Evolutionary conservation across 441 rosid species (phyloP), one percentile per base, ranked within the genome.

Genomic region (Codiaeum variegatum): DNA sequence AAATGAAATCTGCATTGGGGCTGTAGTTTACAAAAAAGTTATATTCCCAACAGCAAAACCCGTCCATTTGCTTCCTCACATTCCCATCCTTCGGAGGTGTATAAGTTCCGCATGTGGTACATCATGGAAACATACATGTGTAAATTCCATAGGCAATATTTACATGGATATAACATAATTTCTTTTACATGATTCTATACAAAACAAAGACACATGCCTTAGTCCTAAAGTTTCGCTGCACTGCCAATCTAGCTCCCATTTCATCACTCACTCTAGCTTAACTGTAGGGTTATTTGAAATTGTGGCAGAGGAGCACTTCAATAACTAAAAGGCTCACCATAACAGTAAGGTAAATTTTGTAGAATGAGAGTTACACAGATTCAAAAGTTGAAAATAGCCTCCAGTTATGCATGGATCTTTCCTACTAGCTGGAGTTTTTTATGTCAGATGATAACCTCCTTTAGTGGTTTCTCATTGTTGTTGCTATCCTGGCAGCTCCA

Each of bases 171-270:
- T n/a, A 28, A 11, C 60, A 24, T 10, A 55, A 55, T 55, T 23
- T 55, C 11, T 4, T 24, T 55, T 31, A 18, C 23, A 36, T 62
- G 66, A 34, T 62, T 62, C 36, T 13, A 62, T 34, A 10, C 26
- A 19, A 36, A 34, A 36, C 6, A 34, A 62, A 16, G 44, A 8
- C 44, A 6, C 23, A 32, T n/a, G n/a, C 24, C 28, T 15, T n/a
- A n/a, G n/a, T n/a, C n/a, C n/a, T n/a, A n/a, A n/a, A n/a, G n/a
- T n/a, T n/a, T n/a, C n/a, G n/a, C n/a, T n/a, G n/a, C n/a, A n/a
- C n/a, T n/a, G n/a, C n/a, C n/a, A n/a, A n/a, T 66, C 69, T 58
- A 51, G 44, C 49, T 52, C 60, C 38, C 16, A 55, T 58, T 49
- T 31, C 1, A 29, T 36, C 44, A 36, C 16, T 16, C 24, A 19